A percentile compares a stretch with the other conserved stretches of the same genome.
Conservation (phyloP, 2,329 filamentous ascomycete genomes). For the Aspergillus versicolor region DNA sequence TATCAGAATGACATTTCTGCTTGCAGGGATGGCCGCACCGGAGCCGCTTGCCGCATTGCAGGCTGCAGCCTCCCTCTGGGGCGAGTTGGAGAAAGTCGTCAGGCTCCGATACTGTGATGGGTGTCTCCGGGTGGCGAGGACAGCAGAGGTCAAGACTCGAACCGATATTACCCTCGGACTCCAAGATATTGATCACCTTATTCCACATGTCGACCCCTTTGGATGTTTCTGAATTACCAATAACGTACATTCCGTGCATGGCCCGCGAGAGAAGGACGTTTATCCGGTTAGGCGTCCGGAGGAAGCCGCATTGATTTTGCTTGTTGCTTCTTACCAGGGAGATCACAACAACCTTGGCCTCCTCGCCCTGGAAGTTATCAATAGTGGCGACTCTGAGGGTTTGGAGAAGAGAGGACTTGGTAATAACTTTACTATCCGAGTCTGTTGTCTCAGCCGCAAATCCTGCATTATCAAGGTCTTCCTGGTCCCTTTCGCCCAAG, state of each 20-base stretch:
- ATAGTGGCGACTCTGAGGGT: slow-evolving; percentile 62
- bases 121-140: slow-evolving; percentile 57
- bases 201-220: slow-evolving; percentile 62
- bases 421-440: neutral
- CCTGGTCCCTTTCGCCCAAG: slow-evolving; percentile 62
- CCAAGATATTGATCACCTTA: slow-evolving; percentile 56
- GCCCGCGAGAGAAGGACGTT: slow-evolving; percentile 69
- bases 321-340: slow-evolving; percentile 70
- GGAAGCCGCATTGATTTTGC: slow-evolving; percentile 60
- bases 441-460: slow-evolving; percentile 28
- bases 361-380: slow-evolving; percentile 77
- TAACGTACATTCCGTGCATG: slow-evolving; percentile 68
- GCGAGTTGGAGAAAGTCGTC: slow-evolving; percentile 57
- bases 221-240: slow-evolving; percentile 65
- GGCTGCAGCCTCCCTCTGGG: slow-evolving; percentile 63
- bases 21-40: slow-evolving; percentile 48
- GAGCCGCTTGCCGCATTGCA: slow-evolving; percentile 48
- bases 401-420: slow-evolving; percentile 48
- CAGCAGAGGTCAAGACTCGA: slow-evolving; percentile 56
- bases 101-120: slow-evolving; percentile 52
- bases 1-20: slow-evolving; percentile 46
- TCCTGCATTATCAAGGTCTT: slow-evolving; percentile 50
- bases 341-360: slow-evolving; percentile 68
- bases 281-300: slow-evolving; percentile 65
- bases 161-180: slow-evolving; percentile 49